Conservation (phyloP, 75 land plant genomes). For the Sequoia sempervirens region DNA sequence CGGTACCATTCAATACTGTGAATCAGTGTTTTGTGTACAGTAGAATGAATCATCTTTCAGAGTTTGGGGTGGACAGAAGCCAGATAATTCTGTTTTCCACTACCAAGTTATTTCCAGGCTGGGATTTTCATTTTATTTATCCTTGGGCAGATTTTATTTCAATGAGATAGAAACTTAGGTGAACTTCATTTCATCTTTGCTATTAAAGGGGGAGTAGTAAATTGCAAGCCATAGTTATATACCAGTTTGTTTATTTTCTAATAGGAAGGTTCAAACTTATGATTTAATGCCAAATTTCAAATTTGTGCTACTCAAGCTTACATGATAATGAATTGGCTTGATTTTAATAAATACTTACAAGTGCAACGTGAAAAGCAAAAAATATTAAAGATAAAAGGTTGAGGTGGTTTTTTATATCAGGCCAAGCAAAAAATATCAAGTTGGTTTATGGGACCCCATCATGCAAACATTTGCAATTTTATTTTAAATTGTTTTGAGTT, state of each 20-base stretch:
- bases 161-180: background rate
- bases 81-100: background rate
- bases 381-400: background rate
- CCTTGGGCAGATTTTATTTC: background rate
- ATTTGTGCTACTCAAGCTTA: background rate
- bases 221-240: background rate
- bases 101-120: background rate
- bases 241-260: background rate
- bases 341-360: background rate
- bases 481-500: background rate
- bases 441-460: background rate
- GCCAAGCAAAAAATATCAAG: background rate
- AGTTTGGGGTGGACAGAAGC: background rate
- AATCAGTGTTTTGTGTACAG: background rate
- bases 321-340: background rate
- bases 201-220: background rate
- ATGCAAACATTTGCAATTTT: background rate
- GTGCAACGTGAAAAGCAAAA: background rate
- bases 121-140: background rate
- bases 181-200: background rate
- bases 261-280: background rate
- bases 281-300: background rate
- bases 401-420: background rate
- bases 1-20: background rate
- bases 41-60: background rate